Conservation (phyloP, 1,284 basidiomycete species). For the Kalmanozyma brasiliensis region DNA sequence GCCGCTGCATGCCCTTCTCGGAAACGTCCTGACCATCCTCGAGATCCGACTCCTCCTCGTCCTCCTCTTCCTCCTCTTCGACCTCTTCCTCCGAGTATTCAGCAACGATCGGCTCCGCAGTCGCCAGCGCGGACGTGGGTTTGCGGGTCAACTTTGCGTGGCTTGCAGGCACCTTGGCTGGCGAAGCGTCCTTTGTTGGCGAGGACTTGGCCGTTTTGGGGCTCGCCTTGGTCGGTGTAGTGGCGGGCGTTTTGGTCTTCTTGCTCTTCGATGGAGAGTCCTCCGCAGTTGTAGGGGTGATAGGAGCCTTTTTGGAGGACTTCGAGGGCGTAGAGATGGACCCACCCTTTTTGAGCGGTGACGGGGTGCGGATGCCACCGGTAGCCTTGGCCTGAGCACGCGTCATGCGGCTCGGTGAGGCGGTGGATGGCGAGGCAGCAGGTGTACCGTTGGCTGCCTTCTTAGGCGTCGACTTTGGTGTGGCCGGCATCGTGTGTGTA, state of each 20-base stretch:
- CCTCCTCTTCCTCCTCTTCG: slow-evolving; percentile 31
- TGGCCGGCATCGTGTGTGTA: slow-evolving; percentile 23
- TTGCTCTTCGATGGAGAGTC: slow-evolving; percentile 18
- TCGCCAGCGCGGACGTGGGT: slow-evolving; percentile 40
- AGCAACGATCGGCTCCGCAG: slow-evolving; percentile 40
- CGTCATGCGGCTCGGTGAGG: slow-evolving; percentile 34
- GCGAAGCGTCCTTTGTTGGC: slow-evolving; percentile 6
- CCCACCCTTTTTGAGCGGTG: slow-evolving; percentile 34
- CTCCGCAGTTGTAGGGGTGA: neutral
- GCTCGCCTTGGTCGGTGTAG: slow-evolving; percentile 13
- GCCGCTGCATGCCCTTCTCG: slow-evolving; percentile 57
- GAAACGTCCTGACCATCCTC: slow-evolving; percentile 64
- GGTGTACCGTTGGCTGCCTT: slow-evolving; percentile 20
- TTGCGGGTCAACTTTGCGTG: slow-evolving; percentile 38
- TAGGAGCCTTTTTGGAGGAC: slow-evolving; percentile 21
- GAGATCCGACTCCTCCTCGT: slow-evolving; percentile 48
- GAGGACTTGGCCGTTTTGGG: slow-evolving; percentile 25
- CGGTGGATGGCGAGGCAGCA: slow-evolving; percentile 10
- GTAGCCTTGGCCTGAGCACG: slow-evolving; percentile 36
- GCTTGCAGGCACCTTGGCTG: slow-evolving; percentile 36
- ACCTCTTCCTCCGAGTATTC: slow-evolving; percentile 35
- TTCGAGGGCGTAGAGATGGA: slow-evolving; percentile 15
- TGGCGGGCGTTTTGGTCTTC: neutral
- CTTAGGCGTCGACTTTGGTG: slow-evolving; percentile 36
- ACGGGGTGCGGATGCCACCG: slow-evolving; percentile 31